Evolutionary conservation across 306 rosid species (phyloP), one percentile per base, ranked within the genome.

Genomic region (Adenanthera pavonina): DNA sequence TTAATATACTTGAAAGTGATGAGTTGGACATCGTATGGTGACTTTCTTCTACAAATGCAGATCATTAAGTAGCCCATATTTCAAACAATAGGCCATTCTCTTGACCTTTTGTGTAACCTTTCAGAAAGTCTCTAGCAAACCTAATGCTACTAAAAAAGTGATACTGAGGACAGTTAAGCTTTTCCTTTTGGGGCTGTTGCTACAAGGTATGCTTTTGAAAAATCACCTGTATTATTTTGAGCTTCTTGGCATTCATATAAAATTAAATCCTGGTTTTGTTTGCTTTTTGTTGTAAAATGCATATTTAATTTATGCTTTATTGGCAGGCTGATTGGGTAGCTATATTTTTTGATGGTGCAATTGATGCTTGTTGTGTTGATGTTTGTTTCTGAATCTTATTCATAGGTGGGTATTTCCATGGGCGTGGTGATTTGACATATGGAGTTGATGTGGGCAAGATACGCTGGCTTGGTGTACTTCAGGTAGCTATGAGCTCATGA

Each of bases 331-430:
- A 41, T 46, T 41, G 51, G 2, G 38, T 76, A 40, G 38, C 67
- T 77, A 17, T 56, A 52, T 33, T 78, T 79, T 75, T 30, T 2
- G 30, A 53, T 11, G 35, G 51, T 75, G 44, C 65, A 17, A 19
- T 60, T 38, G 68, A 80, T 75, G 43, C 75, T 20, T 19, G 67
- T 61, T 33, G 30, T 17, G 3, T 10, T 61, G 67, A 68, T 64
- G 2, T 79, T 85, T 83, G 60, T 43, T 46, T 86, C 47, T 82
- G 82, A 80, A 81, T 86, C 83, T 79, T 82, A 68, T 69, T 74
- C 66, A 15, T 83, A 92, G 97, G 97, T 74, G 97, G 97, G 78
- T 92, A 86, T 85, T 90, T 92, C 89, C 97, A 92, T 47, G 97
- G 97, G 40, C 85, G 84, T 4, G 69, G 83, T 13, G 17, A 88